Percentiles rank a stretch among this genome's conserved stretches.
Conservation (phyloP, 345 rosid genomes). For the Salix koriyanagi region DNA sequence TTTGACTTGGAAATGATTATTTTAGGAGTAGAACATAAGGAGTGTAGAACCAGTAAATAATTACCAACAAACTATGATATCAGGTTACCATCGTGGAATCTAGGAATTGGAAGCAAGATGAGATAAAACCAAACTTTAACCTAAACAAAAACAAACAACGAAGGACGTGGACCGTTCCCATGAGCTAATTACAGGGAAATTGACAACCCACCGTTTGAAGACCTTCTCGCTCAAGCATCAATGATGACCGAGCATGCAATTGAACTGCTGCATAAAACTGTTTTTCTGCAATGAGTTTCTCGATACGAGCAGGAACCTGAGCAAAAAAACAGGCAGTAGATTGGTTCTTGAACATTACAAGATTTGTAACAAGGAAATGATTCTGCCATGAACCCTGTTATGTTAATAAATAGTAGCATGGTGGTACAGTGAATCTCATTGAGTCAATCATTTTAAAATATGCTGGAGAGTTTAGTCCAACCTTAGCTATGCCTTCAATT, state of each 20-base stretch:
- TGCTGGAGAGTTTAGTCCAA: slow-evolving; percentile 24
- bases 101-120: slow-evolving; percentile 1
- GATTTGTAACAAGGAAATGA: slow-evolving; percentile 2
- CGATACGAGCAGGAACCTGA: slow-evolving; percentile 84
- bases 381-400: neutral
- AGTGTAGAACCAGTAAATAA: neutral
- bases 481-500: slow-evolving; percentile 98
- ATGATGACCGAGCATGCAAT: slow-evolving; percentile 65
- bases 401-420: neutral
- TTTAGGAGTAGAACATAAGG: neutral
- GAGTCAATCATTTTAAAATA: neutral
- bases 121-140: neutral
- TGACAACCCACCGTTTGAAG: slow-evolving; percentile 71
- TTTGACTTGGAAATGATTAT: no score
- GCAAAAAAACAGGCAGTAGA: slow-evolving; percentile 12
- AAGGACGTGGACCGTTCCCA: neutral
- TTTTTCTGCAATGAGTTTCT: slow-evolving; percentile 84
- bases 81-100: neutral
- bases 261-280: slow-evolving; percentile 92
- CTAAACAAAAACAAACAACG: neutral
- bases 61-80: neutral
- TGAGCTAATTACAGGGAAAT: neutral
- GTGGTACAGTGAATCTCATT: neutral
- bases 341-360: neutral
- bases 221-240: slow-evolving; percentile 98